Evolutionary conservation across 805 yeast species (phyloP).

Genomic region (Wickerhamiella australiensis): DNA sequence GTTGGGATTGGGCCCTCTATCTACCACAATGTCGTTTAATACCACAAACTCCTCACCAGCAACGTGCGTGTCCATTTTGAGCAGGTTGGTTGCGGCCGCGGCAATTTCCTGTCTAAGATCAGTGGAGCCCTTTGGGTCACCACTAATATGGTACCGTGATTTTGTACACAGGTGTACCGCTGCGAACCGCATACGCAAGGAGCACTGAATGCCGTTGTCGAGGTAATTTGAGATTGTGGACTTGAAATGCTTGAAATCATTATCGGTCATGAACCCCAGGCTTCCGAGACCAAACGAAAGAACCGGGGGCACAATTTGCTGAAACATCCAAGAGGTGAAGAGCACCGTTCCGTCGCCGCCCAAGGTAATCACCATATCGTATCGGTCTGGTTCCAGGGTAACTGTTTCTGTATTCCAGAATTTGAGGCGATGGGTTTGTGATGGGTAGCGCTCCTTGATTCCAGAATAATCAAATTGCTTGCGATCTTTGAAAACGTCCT

Average conservation of each 20-base stretch:
- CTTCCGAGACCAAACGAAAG: slow-evolving; percentile 83
- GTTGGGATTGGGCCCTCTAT: slow-evolving; percentile 88
- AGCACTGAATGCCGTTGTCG: slow-evolving; percentile 60
- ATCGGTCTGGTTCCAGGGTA: slow-evolving; percentile 32
- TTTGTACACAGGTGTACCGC: slow-evolving; percentile 45
- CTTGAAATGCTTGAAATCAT: slow-evolving; percentile 62
- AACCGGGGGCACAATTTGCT: slow-evolving; percentile 79
- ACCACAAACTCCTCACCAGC: slow-evolving; percentile 44
- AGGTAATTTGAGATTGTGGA: slow-evolving; percentile 45
- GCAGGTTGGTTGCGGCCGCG: neutral
- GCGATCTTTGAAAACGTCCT: slow-evolving; percentile 48
- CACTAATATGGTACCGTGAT: slow-evolving; percentile 18
- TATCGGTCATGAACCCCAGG: slow-evolving; percentile 82
- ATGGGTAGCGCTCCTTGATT: slow-evolving; percentile 37
- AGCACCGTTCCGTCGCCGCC: slow-evolving; percentile 98
- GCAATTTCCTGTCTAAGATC: slow-evolving; percentile 34
- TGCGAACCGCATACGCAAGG: slow-evolving; percentile 76
- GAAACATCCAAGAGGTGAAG: slow-evolving; percentile 77
- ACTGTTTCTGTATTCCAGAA: slow-evolving; percentile 50
- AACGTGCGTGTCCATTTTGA: slow-evolving; percentile 19
- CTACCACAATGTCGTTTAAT: slow-evolving; percentile 79
- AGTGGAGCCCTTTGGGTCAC: slow-evolving; percentile 23
- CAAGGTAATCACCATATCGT: slow-evolving; percentile 72
- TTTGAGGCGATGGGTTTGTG: slow-evolving; percentile 36
- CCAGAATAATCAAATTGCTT: slow-evolving; percentile 51